Evolutionary conservation across 2,329 filamentous ascomycete species (phyloP).

Genomic region (Cladosporium sp.): DNA sequence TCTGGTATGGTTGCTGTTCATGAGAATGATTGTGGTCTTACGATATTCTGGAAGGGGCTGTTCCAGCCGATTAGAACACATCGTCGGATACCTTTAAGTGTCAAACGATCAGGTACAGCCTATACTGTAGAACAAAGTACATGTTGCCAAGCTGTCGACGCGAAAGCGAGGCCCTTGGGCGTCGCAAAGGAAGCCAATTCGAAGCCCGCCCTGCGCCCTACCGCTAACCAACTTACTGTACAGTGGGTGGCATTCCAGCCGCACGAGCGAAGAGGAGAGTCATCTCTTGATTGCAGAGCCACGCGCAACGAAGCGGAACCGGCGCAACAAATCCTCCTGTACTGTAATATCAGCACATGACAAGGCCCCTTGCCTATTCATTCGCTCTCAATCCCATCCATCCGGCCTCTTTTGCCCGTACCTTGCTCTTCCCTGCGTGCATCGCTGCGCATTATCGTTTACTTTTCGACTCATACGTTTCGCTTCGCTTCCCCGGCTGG

Average conservation of each 20-base stretch:
- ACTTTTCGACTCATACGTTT: slow-evolving; percentile 15
- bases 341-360: slow-evolving; percentile 13
- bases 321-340: background rate
- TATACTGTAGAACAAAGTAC: slow-evolving; percentile 1
- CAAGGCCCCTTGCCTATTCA: background rate
- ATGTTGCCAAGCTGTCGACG: slow-evolving; percentile 14
- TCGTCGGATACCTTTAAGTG: background rate
- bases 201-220: background rate
- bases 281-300: background rate
- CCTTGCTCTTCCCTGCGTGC: background rate
- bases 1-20: background rate
- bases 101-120: background rate
- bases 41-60: background rate
- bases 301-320: slow-evolving; percentile 11
- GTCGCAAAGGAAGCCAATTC: slow-evolving; percentile 2
- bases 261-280: background rate
- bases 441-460: background rate
- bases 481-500: slow-evolving; percentile 8
- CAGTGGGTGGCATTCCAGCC: background rate
- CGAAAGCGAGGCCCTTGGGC: slow-evolving; percentile 6
- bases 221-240: background rate
- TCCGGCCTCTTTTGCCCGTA: slow-evolving; percentile 7
- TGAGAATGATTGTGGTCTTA: background rate
- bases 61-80: background rate
- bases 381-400: background rate